Conservation (phyloP, 192 early-diverging fungal species). For the Phlyctochytrium planicorne region DNA sequence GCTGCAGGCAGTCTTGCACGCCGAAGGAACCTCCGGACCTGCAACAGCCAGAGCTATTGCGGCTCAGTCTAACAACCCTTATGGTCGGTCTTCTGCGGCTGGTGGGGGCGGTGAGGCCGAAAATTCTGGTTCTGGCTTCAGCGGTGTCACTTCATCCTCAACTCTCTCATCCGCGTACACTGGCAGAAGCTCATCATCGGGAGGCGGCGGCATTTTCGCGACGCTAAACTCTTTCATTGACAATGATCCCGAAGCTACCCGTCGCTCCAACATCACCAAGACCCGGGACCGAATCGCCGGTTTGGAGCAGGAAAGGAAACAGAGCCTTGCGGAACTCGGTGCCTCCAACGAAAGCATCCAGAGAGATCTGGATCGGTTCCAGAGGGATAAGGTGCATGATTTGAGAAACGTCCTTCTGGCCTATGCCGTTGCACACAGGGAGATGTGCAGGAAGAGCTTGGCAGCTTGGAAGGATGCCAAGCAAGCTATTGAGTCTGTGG, state of each 20-base stretch:
- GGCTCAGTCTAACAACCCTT: not conserved
- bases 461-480: constrained; percentile 40
- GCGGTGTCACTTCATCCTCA: not conserved
- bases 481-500: constrained; percentile 18
- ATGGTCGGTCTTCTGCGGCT: not conserved
- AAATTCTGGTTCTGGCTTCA: not conserved
- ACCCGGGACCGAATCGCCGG: constrained; percentile 76
- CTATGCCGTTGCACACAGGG: constrained; percentile 38
- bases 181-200: not conserved
- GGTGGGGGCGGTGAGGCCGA: not conserved
- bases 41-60: constrained; percentile 4
- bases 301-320: constrained; percentile 78
- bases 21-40: constrained; percentile 56
- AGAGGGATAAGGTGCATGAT: constrained; percentile 88
- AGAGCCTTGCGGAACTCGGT: constrained; percentile 68
- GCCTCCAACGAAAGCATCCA: constrained; percentile 80
- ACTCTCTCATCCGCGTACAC: constrained; percentile 3
- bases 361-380: constrained; percentile 89
- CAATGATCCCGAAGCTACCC: constrained; percentile 87
- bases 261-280: constrained; percentile 84
- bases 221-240: constrained; percentile 93
- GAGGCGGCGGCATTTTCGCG: constrained; percentile 26
- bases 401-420: constrained; percentile 77
- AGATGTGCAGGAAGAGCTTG: constrained; percentile 25
- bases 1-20: constrained; percentile 68